Percentiles rank a stretch among this genome's conserved stretches.
Evolutionary conservation across 139 green algal species (phyloP).

Genomic region (Closterium sp.): DNA sequence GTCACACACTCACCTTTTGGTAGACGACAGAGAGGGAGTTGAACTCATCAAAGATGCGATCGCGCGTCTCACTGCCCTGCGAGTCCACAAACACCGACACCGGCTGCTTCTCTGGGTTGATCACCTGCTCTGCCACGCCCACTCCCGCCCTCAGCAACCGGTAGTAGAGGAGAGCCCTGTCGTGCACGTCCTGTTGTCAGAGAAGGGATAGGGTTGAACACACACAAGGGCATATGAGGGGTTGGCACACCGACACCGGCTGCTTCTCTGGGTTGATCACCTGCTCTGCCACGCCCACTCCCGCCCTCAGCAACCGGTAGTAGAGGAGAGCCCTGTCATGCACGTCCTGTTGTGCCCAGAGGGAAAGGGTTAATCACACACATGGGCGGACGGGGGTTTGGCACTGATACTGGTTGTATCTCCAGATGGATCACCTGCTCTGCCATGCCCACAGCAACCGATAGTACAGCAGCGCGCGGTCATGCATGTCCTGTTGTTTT

Average conservation of each 20-base stretch:
- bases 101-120: conserved; percentile 40
- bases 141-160: conserved; percentile 71
- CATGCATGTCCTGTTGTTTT: conserved; percentile 73
- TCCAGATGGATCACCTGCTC: neutral
- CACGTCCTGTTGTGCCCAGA: conserved; percentile 66
- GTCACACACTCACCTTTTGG: neutral
- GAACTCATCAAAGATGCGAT: conserved; percentile 88
- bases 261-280: conserved; percentile 49
- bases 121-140: conserved; percentile 46
- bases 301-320: conserved; percentile 75
- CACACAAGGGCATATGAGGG: conserved; percentile 5
- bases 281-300: conserved; percentile 49
- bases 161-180: conserved; percentile 89
- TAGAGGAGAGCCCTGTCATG: conserved; percentile 89
- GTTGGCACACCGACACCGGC: neutral
- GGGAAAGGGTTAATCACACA: conserved; percentile 15
- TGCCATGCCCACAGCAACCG: conserved; percentile 69
- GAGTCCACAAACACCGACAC: conserved; percentile 61
- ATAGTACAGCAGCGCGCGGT: conserved; percentile 88
- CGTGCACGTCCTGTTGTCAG: conserved; percentile 73
- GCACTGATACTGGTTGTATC: conserved; percentile 22
- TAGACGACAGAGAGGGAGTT: conserved; percentile 88
- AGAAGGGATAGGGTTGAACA: neutral
- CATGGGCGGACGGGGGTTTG: too few relatives aligned
- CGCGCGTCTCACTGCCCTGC: conserved; percentile 63